phyloP scores from a whole-genome alignment of 164 flowering plant genomes.

The Warburgia ugandensis region DNA sequence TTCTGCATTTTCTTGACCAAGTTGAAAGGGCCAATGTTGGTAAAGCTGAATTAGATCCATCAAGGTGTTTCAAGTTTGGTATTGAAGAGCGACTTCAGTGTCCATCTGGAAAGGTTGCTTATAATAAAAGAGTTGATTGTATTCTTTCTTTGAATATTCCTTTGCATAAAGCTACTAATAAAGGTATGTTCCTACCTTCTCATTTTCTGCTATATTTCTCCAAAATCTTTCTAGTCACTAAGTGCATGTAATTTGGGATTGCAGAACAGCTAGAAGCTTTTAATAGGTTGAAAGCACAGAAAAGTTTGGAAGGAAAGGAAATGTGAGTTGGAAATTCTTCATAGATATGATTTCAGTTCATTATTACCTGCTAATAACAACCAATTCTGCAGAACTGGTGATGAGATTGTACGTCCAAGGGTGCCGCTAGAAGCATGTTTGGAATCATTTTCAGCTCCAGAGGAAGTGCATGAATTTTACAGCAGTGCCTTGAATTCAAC shows the following conservation, averaged over 20 bases:
- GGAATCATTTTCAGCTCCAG: slow-evolving; percentile 72
- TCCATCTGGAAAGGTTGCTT: slow-evolving; percentile 91
- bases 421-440: slow-evolving; percentile 89
- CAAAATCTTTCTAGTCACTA: too few relatives aligned
- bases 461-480: slow-evolving; percentile 85
- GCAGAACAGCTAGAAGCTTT: slow-evolving; percentile 78
- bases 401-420: slow-evolving; percentile 86
- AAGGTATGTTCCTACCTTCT: too few relatives aligned
- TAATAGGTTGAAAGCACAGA: slow-evolving; percentile 59
- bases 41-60: slow-evolving; percentile 61
- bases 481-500: slow-evolving; percentile 83
- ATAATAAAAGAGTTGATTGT: slow-evolving; percentile 76
- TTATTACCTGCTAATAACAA: neutral
- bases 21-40: slow-evolving; percentile 69
- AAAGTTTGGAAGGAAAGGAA: slow-evolving; percentile 52
- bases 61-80: slow-evolving; percentile 90
- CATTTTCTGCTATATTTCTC: too few relatives aligned
- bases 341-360: neutral
- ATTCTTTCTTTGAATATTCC: slow-evolving; percentile 88
- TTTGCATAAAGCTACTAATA: slow-evolving; percentile 78
- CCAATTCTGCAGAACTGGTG: slow-evolving; percentile 25
- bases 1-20: slow-evolving; percentile 91
- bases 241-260: slow-evolving; percentile 10
- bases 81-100: slow-evolving; percentile 84
- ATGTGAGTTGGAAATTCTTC: slow-evolving; percentile 45